Percentiles rank a stretch among this genome's conserved stretches.
Conservation (phyloP, 2,329 filamentous ascomycete species). For the Fusarium protoensiforme region DNA sequence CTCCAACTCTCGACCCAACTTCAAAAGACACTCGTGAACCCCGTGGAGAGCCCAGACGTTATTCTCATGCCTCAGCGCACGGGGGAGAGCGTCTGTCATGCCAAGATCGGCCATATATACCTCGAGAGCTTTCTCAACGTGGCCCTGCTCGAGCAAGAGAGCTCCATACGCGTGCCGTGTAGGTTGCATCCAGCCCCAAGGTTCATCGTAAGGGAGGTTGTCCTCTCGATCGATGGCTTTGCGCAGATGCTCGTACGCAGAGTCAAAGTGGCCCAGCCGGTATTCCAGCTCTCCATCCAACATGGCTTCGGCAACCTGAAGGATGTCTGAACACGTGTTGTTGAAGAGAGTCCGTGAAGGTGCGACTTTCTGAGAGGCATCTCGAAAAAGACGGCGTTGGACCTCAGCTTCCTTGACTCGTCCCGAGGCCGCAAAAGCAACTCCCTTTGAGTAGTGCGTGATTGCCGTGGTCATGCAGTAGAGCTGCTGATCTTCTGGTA, state of each 20-base stretch:
- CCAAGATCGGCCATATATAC: constrained; percentile 73
- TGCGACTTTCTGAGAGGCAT: constrained; percentile 64
- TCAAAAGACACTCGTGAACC: constrained; percentile 74
- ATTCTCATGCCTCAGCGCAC: constrained; percentile 74
- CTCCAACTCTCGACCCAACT: constrained; percentile 55
- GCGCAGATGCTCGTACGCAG: constrained; percentile 69
- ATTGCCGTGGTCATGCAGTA: constrained; percentile 79
- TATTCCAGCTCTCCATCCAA: constrained; percentile 80
- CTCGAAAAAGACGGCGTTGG: constrained; percentile 62
- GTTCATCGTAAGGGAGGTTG: constrained; percentile 75
- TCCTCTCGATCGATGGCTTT: constrained; percentile 70
- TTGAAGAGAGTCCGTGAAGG: constrained; percentile 64
- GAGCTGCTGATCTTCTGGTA: constrained; percentile 68
- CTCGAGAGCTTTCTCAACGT: constrained; percentile 63
- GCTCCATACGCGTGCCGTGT: constrained; percentile 77
- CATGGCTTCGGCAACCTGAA: constrained; percentile 74
- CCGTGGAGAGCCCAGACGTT: constrained; percentile 83
- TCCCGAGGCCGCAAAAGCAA: constrained; percentile 72
- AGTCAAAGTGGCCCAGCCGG: constrained; percentile 66
- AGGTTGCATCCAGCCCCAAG: constrained; percentile 85
- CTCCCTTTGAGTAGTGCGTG: constrained; percentile 73
- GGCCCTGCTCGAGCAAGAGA: constrained; percentile 73
- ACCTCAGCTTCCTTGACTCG: constrained; percentile 64
- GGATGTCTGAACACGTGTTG: constrained; percentile 63
- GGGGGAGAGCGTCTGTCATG: constrained; percentile 67